Percentiles rank a stretch among this genome's conserved stretches.
phyloP scores from a whole-genome alignment of 2,329 filamentous ascomycete species.

The Teratosphaeria epicoccoides region DNA sequence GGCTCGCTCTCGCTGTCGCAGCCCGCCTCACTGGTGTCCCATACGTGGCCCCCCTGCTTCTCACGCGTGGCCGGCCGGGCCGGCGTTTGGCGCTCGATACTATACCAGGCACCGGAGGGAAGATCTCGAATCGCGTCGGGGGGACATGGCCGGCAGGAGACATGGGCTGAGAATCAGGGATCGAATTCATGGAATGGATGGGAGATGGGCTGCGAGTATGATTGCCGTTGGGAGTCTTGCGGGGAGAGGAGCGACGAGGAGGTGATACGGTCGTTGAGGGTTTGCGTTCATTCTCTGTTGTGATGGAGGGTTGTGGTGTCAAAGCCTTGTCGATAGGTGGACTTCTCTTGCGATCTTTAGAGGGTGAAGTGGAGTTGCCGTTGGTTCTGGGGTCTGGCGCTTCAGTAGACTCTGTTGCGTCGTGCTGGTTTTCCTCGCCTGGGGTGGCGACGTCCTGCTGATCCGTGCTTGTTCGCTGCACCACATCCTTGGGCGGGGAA shows the following conservation, averaged over 20 bases:
- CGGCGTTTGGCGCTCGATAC: constrained; percentile 23
- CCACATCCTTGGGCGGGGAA: constrained; percentile 33
- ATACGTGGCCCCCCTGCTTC: constrained; percentile 17
- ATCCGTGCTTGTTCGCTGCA: constrained; percentile 27
- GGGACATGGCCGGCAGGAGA: constrained; percentile 44
- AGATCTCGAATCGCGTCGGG: constrained; percentile 64
- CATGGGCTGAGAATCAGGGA: constrained; percentile 18
- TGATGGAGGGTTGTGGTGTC: constrained; percentile 20
- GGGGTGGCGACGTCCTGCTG: constrained; percentile 5
- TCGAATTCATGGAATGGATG: constrained; percentile 8
- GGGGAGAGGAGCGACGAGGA: constrained; percentile 18
- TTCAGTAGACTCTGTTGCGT: constrained; percentile 12
- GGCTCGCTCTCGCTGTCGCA: background rate
- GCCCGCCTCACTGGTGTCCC: constrained; percentile 16
- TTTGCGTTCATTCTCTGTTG: constrained; percentile 6
- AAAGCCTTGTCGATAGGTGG: constrained; percentile 8
- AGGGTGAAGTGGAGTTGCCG: constrained; percentile 7
- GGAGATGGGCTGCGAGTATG: constrained; percentile 10
- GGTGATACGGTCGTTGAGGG: constrained; percentile 13
- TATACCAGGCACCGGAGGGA: constrained; percentile 53
- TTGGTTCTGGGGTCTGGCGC: constrained; percentile 11
- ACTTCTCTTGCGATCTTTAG: background rate
- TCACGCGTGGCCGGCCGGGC: constrained; percentile 19
- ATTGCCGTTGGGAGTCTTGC: constrained; percentile 22
- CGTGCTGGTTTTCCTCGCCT: background rate